phyloP scores from a whole-genome alignment of 148 eudicot species.

The Heliamphora exappendiculata region DNA sequence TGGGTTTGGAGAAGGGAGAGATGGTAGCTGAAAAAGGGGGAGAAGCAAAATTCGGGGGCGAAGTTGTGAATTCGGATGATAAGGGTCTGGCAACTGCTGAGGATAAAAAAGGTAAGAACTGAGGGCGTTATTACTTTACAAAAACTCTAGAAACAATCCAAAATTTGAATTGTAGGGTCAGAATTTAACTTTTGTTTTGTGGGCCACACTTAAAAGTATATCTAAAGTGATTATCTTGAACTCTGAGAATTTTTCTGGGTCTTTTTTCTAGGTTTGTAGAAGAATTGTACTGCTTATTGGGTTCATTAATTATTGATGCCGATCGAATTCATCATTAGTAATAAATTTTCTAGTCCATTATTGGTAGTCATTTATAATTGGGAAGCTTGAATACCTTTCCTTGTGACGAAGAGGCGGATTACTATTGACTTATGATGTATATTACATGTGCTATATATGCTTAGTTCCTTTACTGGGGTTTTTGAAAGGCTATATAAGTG shows the following conservation, averaged over 20 bases:
- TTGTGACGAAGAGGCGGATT: neutral
- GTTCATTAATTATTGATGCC: neutral
- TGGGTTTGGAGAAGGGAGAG: conserved; percentile 11
- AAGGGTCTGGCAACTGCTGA: conserved; percentile 16
- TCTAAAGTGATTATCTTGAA: too few species aligned
- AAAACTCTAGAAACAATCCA: too few species aligned
- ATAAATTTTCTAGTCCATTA: neutral
- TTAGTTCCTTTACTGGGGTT: conserved; percentile 2
- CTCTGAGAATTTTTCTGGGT: too few species aligned
- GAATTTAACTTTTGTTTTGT: too few species aligned
- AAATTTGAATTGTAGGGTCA: too few species aligned
- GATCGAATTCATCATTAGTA: neutral
- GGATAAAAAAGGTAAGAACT: conserved; percentile 23
- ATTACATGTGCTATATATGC: neutral
- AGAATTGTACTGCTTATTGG: neutral
- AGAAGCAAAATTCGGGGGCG: conserved; percentile 11
- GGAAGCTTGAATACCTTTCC: neutral
- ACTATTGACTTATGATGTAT: neutral
- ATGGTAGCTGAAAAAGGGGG: conserved; percentile 16
- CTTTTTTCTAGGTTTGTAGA: too few species aligned
- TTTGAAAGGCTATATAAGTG: neutral
- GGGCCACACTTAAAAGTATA: too few species aligned
- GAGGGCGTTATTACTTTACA: too few species aligned
- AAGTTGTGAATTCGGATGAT: conserved; percentile 13
- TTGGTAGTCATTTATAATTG: neutral